These are phyloP conservation scores for Linnemannia elongata DNA, from an alignment of 192 early-diverging fungal species.

Conservation along the genomic window DNA sequence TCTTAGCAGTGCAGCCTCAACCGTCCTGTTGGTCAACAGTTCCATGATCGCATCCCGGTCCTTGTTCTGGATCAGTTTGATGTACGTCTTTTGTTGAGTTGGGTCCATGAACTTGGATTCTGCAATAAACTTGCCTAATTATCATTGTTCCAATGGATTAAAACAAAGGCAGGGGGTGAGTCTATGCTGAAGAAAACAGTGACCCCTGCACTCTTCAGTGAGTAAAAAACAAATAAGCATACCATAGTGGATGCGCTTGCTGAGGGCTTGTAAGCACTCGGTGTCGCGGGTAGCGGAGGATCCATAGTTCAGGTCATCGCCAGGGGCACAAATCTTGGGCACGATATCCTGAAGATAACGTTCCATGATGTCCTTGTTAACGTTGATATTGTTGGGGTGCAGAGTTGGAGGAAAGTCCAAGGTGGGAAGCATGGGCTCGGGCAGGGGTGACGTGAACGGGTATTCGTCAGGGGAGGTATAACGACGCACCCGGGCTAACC, in stretches of 20 bases:
- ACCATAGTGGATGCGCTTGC: constrained; percentile 96
- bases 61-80: constrained; percentile 75
- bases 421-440: constrained; percentile 88
- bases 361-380: constrained; percentile 87
- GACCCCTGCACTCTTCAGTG: background rate
- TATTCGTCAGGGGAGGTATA: constrained; percentile 91
- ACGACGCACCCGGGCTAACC: constrained; percentile 30
- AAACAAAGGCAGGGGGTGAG: background rate
- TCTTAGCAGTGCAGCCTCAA: constrained; percentile 87
- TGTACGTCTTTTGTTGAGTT: constrained; percentile 79
- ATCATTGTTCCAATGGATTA: background rate
- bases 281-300: constrained; percentile 94
- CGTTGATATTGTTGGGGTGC: constrained; percentile 84
- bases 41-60: constrained; percentile 86
- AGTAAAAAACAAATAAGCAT: constrained; percentile 20
- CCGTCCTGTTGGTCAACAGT: constrained; percentile 88
- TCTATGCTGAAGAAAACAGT: background rate
- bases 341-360: constrained; percentile 88
- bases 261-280: constrained; percentile 91
- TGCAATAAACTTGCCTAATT: constrained; percentile 92
- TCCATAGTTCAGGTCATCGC: constrained; percentile 94
- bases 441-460: constrained; percentile 87
- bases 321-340: constrained; percentile 77
- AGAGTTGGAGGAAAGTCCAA: constrained; percentile 85
- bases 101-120: constrained; percentile 97